Conservation (phyloP, 345 rosid genomes). For the Crucihimalaya himalaica region DNA sequence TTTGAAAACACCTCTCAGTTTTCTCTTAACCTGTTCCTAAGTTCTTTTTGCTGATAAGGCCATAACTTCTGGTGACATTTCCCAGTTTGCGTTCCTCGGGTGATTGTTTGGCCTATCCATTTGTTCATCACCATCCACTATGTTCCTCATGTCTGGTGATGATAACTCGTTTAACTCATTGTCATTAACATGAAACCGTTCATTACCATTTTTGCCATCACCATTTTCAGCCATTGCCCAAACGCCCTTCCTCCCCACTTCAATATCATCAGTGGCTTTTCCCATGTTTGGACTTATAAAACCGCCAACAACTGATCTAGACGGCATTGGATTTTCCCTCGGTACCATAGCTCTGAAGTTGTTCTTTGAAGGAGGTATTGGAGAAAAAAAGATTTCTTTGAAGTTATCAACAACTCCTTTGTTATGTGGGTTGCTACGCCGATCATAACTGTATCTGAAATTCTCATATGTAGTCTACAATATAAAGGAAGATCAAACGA, state of each 20-base stretch:
- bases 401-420: conserved; percentile 75
- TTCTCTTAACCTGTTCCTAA: conserved; percentile 10
- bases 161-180: conserved; percentile 71
- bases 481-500: neutral
- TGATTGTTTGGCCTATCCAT: conserved; percentile 57
- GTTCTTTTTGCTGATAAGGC: conserved; percentile 73
- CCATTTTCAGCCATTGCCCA: conserved; percentile 79
- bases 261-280: conserved; percentile 70
- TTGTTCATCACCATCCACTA: conserved; percentile 45
- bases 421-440: conserved; percentile 75
- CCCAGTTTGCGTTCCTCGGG: conserved; percentile 66
- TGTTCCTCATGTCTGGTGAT: conserved; percentile 64
- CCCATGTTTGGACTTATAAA: conserved; percentile 97
- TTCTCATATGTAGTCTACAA: conserved; percentile 90
- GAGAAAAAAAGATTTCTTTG: conserved; percentile 64
- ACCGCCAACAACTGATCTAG: conserved; percentile 62
- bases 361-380: conserved; percentile 74
- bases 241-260: conserved; percentile 92
- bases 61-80: conserved; percentile 78
- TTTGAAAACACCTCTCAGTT: neutral
- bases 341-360: conserved; percentile 63
- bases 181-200: conserved; percentile 67
- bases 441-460: conserved; percentile 70
- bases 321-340: conserved; percentile 60
- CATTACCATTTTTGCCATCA: conserved; percentile 40